Evolutionary conservation across 2,329 filamentous ascomycete species (phyloP), one percentile per base, ranked within the genome.

Genomic region (Celoporthe dispersa): DNA sequence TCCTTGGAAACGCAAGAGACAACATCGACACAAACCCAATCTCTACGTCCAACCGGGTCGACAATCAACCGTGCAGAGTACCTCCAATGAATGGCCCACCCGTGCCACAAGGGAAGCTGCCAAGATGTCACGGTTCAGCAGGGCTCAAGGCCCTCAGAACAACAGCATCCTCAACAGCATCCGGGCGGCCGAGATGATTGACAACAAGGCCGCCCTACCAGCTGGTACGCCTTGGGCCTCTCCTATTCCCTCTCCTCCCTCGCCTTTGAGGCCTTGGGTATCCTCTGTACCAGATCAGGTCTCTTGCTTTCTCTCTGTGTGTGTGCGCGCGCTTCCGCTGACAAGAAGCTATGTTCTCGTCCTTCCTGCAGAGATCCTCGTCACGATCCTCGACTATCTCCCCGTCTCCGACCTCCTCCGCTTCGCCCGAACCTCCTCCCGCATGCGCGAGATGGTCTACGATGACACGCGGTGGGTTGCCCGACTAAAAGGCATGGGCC

Each of bases 381-480:
- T 92, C 39, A 87, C 90, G 0, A 94, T 99, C 74, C 88, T 99
- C 77, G 94, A 98, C 78, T 94, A 97, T 82, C 88, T 98, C 53
- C 92, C 93, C 53, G 87, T 97, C 37, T 84, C 91, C 71, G 95
- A 98, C 79, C 90, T 97, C 76, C 88, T 98, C 78, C 89, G 90
- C 74, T 95, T 94, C 78, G 95, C 96, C 60, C 90, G 91, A 73
- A 90, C 92, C 33, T 97, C 94, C 70, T 92, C 89, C 77, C 92
- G 93, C 71, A 89, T 98, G 86, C 91, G 92, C 78, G 96, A 99
- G 81, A 99, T 99, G 94, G 94, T 98, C 3, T 99, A 98, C 81
- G 96, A 99, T 79, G 96, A 99, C 80, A 93, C 94, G 64, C 88
- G 95, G 83, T 99, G 96, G 96, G 92, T 98, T 53, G 90, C 93